Conservation (phyloP, 345 rosid species). For the Murraya paniculata region DNA sequence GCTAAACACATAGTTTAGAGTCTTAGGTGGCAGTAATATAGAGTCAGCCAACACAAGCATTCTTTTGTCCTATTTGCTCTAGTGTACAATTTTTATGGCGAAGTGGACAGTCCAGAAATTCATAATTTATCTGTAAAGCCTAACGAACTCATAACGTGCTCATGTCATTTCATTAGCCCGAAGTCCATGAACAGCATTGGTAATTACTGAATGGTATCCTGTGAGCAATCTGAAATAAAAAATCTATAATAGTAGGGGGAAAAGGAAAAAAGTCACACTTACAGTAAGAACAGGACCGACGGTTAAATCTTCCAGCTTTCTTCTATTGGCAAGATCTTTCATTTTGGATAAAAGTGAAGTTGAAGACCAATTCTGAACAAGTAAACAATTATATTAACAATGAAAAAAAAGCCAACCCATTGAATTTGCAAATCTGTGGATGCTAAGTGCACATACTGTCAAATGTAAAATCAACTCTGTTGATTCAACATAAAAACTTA, state of each 20-base stretch:
- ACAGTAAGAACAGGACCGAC: conserved; percentile 96
- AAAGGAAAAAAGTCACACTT: conserved; percentile 31
- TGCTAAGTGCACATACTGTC: too few species aligned
- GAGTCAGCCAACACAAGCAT: not conserved
- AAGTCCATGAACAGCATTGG: not conserved
- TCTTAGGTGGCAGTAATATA: not conserved
- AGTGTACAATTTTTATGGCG: not conserved
- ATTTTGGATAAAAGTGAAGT: conserved; percentile 61
- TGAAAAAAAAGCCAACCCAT: not conserved
- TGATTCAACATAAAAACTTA: not conserved
- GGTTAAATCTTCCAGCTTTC: conserved; percentile 87
- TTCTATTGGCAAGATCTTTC: conserved; percentile 80
- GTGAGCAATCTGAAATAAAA: not conserved
- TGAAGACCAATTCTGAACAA: conserved; percentile 72
- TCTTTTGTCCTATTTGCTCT: not conserved
- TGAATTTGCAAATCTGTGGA: not conserved
- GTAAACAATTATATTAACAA: conserved; percentile 4
- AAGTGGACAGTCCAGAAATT: not conserved
- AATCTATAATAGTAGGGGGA: not conserved
- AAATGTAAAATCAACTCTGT: not conserved
- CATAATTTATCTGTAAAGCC: not conserved
- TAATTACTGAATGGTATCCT: not conserved
- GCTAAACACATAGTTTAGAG: too few species aligned
- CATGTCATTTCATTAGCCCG: not conserved
- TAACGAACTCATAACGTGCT: not conserved